Conservation (phyloP, 1,139 yeast genomes). For the Blastobotrys illinoisensis region DNA sequence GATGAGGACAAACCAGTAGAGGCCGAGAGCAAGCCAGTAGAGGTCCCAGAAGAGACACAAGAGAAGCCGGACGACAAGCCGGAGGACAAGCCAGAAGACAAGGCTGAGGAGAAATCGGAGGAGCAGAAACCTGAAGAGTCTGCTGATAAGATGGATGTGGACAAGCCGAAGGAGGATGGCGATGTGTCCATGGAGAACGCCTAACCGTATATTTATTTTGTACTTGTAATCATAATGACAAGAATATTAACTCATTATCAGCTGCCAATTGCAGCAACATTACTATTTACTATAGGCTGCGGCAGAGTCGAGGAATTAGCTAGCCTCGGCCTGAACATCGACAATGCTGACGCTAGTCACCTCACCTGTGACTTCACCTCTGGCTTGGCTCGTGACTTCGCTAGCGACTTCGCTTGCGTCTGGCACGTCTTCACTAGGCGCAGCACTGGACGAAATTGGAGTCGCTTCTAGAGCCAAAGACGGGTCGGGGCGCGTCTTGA, state of each 20-base stretch:
- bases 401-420: too few relatives aligned
- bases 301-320: too few relatives aligned
- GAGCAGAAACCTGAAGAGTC: not conserved
- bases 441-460: not conserved
- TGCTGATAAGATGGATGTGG: conserved; percentile 3
- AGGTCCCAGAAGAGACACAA: not conserved
- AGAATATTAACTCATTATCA: not conserved
- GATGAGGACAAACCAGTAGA: conserved; percentile 8
- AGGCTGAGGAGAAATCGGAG: conserved; percentile 2
- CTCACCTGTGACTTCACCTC: too few relatives aligned
- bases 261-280: too few relatives aligned
- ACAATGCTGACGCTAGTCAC: too few relatives aligned
- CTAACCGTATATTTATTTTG: not conserved
- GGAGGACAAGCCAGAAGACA: not conserved
- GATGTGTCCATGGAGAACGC: not conserved
- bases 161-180: not conserved
- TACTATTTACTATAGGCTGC: too few relatives aligned
- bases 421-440: too few relatives aligned
- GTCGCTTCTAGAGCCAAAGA: not conserved
- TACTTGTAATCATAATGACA: not conserved
- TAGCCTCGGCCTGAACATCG: too few relatives aligned
- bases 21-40: conserved; percentile 1
- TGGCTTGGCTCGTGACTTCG: too few relatives aligned
- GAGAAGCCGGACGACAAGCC: not conserved
- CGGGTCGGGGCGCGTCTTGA: conserved; percentile 30